Percentiles rank a stretch among this genome's conserved stretches.
These are phyloP conservation scores for Sclerotinia borealis DNA, from an alignment of 2,329 filamentous ascomycete genomes.

Conservation along the genomic window DNA sequence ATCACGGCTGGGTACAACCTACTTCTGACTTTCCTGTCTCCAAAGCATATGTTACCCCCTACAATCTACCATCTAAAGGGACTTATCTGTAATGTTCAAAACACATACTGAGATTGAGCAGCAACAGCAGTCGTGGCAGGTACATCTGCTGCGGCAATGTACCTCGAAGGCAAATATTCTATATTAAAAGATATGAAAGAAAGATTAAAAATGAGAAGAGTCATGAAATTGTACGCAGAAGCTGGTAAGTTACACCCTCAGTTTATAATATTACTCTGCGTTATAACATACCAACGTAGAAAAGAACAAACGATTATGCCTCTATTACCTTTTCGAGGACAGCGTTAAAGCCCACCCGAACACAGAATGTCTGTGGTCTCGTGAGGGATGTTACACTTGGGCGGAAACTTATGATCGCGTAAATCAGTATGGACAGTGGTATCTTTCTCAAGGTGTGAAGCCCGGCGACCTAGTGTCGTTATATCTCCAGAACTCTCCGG, in stretches of 20 bases:
- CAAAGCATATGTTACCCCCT: not conserved
- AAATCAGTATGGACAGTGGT: constrained; percentile 57
- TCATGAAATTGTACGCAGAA: constrained; percentile 41
- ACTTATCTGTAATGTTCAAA: not conserved
- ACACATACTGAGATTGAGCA: constrained; percentile 6
- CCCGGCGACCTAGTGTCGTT: constrained; percentile 57
- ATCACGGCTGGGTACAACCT: not conserved
- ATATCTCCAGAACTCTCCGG: constrained; percentile 61
- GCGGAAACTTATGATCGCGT: constrained; percentile 48
- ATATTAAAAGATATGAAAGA: constrained; percentile 52
- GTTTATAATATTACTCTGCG: not conserved
- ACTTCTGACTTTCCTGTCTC: not conserved
- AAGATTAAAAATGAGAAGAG: constrained; percentile 40
- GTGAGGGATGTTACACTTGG: constrained; percentile 54
- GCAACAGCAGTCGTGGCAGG: constrained; percentile 30
- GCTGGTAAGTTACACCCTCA: constrained; percentile 38
- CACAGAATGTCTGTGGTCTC: constrained; percentile 61
- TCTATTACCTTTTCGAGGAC: constrained; percentile 61
- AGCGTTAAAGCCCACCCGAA: constrained; percentile 46
- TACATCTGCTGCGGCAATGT: constrained; percentile 45
- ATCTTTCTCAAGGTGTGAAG: constrained; percentile 51
- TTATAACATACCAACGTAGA: not conserved
- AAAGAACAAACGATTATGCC: constrained; percentile 45
- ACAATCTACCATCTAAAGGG: not conserved
- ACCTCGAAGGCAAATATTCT: constrained; percentile 65